Base-by-base conservation (phyloP, 768 basidiomycete species). In the Xanthoconium stramineum region DNA sequence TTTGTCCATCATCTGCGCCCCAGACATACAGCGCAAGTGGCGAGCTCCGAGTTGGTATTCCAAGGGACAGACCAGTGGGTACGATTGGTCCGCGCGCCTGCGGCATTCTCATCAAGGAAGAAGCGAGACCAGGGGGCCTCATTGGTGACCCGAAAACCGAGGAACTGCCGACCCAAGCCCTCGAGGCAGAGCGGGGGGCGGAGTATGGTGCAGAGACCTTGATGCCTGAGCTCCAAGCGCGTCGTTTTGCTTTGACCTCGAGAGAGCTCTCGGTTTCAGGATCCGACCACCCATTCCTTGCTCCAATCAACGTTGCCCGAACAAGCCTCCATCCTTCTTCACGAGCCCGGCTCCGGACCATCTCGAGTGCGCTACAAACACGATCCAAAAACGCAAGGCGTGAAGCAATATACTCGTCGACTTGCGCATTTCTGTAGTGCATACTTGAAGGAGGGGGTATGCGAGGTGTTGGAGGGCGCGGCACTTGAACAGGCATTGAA, bases 171-270 rank as follows among this genome's bases (percentile, higher is more conserved):
- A 57, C 51, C 70, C 71, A 68, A 28, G 54, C 58, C 51, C 45
- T 65, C 24, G 29, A 38, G 1, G 39, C 15, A 20, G 37, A 47
- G 44, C 36, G 47, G 19, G 52, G 33, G 3, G 45, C n/a, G 19
- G 57, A 30, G 56, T 69, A 70, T 2, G 65, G 65, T 1, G 69
- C 64, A 48, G 72, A 70, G 47, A 77, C 64, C 56, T 80, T 75
- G 19, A 77, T 76, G 36, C 78, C 74, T 58, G 81, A 82, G 52
- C 82, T 75, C 88, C 88, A 90, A 8, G 88, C 88, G 11, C 86
- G 76, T 32, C 88, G 77, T 38, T 81, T 76, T 35, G 82, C 80
- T 58, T 79, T 80, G 39, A 81, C 75, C 66, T 86, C 85, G 24
- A 89, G 72, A 7, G 82, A 68, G 15, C 40, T 56, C 49, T 73